Base-by-base conservation (phyloP, 805 yeast species). In the Kluyveromyces starmeri region DNA sequence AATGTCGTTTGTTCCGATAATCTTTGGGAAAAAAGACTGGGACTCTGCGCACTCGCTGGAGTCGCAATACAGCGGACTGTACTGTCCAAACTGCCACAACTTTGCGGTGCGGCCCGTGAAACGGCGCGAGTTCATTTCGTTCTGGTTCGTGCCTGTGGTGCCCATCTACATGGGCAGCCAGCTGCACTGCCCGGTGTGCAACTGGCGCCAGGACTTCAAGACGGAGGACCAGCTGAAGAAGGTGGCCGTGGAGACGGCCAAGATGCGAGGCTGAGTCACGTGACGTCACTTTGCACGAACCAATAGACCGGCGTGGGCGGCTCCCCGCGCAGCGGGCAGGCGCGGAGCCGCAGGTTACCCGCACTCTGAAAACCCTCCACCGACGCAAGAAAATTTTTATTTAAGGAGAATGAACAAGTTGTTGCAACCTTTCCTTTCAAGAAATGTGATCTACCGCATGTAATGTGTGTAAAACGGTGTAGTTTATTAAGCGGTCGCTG, bases 81-180 rank as follows among this genome's bases (percentile, higher is more conserved):
- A 65, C 39, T 75, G 83, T 46, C 74, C 76, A 13, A 65, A 71
- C 40, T 75, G 83, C 43, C 78, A 73, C 45, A 75, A 75, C 48
- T 61, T 62, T 37, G 60, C 72, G 18, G 81, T 73, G 3, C 52
- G 58, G 34, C 73, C 78, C 0, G 59, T 72, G 7, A 67, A 73
- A 41, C 60, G 74, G 29, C 67, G 65, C 42, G 71, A 73, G 45
- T 70, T 73, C 48, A 62, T 75, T 23, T 62, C 76, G 0, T 34
- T 73, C 7, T 73, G 71, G 61, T 73, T 70, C 44, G 56, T 73
- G 19, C 80, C 80, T 2, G 46, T 73, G 10, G 43, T 73, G 4
- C 80, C 80, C 3, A 51, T 73, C 27, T 69, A 64, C 47, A 68
- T 67, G 62, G 64, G 70, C 13, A 73, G 71, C 46, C 66, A 71